A percentile compares a stretch with the other conserved stretches of the same genome.
Conservation (phyloP, 306 rosid genomes). For the Vigna mungo region DNA sequence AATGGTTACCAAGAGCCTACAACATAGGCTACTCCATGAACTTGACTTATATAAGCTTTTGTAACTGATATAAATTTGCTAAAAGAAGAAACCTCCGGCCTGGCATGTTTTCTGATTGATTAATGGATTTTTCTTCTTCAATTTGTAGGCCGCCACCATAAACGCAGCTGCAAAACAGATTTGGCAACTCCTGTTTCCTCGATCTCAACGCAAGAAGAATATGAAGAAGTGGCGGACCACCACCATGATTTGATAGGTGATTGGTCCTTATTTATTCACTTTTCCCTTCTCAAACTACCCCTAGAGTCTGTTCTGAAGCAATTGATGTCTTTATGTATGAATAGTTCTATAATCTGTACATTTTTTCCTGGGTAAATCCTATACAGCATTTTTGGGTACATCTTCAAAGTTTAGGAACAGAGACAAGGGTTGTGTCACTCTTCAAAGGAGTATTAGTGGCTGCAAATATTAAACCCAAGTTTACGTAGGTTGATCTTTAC, state of each 20-base stretch:
- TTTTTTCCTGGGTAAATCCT: constrained; percentile 27
- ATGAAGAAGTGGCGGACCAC: constrained; percentile 48
- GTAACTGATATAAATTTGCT: neutral
- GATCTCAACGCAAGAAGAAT: constrained; percentile 70
- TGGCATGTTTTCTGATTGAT: constrained; percentile 11
- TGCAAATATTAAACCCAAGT: constrained; percentile 12
- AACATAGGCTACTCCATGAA: neutral
- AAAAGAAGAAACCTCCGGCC: neutral
- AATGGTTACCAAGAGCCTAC: constrained; percentile 1
- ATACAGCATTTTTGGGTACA: constrained; percentile 22
- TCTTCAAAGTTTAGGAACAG: constrained; percentile 3
- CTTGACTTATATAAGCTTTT: constrained; percentile 1
- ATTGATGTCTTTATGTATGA: constrained; percentile 25
- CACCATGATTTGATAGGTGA: constrained; percentile 39
- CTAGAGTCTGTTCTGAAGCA: constrained; percentile 35
- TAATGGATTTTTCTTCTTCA: constrained; percentile 2
- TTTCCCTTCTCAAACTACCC: neutral
- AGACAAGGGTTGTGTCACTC: constrained; percentile 15
- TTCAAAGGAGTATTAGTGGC: neutral
- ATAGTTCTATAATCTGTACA: constrained; percentile 44
- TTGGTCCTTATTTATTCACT: constrained; percentile 17
- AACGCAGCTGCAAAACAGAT: constrained; percentile 84
- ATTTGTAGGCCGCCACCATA: constrained; percentile 74
- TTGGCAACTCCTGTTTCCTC: constrained; percentile 79
- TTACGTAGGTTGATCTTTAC: constrained; percentile 7